Base-by-base conservation (phyloP, 2,329 filamentous ascomycete genomes). In the Calycina herbarum region DNA sequence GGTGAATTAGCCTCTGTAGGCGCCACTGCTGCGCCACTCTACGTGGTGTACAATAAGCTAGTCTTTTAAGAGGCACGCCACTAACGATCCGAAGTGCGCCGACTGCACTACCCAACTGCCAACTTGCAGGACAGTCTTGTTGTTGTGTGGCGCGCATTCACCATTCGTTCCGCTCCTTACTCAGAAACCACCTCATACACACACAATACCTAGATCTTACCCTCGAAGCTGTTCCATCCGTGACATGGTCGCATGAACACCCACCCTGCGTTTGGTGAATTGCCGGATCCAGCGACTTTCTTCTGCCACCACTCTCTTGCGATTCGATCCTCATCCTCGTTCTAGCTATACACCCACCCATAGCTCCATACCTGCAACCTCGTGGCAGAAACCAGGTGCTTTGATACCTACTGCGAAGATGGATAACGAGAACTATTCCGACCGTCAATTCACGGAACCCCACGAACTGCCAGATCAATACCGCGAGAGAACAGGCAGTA, bases 401-500 rank as follows among this genome's bases (percentile, higher is more conserved):
- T 10, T 54, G 48, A 42, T 56, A 27, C 38, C 54, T 40, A 40
- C 40, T 57, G 13, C 15, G 35, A 66, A 13, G 54, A 72, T 72
- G 69, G 67, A 67, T 40, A 68, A 69, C 20, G 66, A 71, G 42
- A 60, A 70, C 42, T 67, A 69, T 10, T 13, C 27, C 33, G 45
- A 51, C 45, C 45, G 45, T 40, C 35, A 40, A 11, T 51, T 51
- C 7, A 57, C 57, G 31, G 70, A 72, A 57, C 68, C 68, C 24
- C 58, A 68, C 15, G 70, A 71, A 8, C 64, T 68, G 33, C 51
- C 68, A 57, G 61, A 60, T 35, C 69, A 68, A 57, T 67, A 73
- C 35, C 66, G 69, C 57, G 65, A 64, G 17, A 59, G 33, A 42
- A 11, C 29, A 11, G 71, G 72, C 35, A 73, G 69, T 63, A 73